phyloP scores from a whole-genome alignment of 2,329 filamentous ascomycete species.

The Colletotrichum eleusines region DNA sequence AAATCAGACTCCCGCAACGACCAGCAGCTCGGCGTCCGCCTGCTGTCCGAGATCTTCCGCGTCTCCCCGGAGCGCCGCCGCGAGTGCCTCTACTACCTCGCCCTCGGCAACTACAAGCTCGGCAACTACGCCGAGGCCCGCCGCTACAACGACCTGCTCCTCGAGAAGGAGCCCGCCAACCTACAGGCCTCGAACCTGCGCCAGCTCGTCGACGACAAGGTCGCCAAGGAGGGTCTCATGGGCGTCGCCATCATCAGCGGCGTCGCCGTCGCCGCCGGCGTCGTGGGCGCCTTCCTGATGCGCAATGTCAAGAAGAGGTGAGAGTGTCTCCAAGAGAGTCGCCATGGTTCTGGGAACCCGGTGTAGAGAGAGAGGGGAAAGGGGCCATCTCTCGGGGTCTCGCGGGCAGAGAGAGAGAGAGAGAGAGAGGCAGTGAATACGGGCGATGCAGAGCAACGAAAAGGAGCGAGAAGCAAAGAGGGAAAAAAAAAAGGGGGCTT shows the following conservation, averaged over 20 bases:
- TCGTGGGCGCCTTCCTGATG: slow-evolving; percentile 89
- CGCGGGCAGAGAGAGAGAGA: background rate
- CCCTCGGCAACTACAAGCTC: slow-evolving; percentile 96
- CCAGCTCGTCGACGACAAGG: slow-evolving; percentile 93
- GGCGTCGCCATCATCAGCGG: slow-evolving; percentile 96
- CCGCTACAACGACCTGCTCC: slow-evolving; percentile 91
- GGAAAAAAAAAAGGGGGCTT: background rate
- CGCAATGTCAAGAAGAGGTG: slow-evolving; percentile 76
- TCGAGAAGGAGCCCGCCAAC: slow-evolving; percentile 92
- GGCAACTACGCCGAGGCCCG: slow-evolving; percentile 97
- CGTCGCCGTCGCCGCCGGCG: slow-evolving; percentile 91
- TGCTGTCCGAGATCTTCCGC: slow-evolving; percentile 97
- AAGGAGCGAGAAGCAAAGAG: background rate
- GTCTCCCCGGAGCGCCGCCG: slow-evolving; percentile 90
- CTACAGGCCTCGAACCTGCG: slow-evolving; percentile 90
- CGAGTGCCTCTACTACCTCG: slow-evolving; percentile 98
- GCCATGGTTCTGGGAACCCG: background rate
- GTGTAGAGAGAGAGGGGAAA: background rate
- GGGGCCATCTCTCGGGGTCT: background rate
- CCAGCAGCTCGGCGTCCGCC: slow-evolving; percentile 92
- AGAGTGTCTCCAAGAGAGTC: slow-evolving; percentile 5
- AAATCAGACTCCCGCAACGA: slow-evolving; percentile 88
- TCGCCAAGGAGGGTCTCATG: slow-evolving; percentile 92
- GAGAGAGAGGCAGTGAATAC: background rate
- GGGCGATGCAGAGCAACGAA: background rate